These are phyloP conservation scores for Rhodosporidiobolus sp. DNA, from an alignment of 768 basidiomycete species.

Conservation along the genomic window DNA sequence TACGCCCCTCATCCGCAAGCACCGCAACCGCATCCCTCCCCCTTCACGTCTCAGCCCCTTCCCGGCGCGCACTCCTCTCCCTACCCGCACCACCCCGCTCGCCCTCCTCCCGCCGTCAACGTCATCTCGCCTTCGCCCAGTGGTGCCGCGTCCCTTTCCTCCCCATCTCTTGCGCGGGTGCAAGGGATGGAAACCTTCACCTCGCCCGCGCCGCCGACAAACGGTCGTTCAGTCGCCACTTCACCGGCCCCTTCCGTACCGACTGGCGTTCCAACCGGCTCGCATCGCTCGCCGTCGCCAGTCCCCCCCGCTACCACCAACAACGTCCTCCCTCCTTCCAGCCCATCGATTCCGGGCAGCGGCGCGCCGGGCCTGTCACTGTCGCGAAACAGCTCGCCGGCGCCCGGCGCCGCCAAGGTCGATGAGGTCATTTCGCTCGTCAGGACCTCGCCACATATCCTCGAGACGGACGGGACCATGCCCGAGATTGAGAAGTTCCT, in stretches of 20 bases:
- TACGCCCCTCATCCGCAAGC: neutral
- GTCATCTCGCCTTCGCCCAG: neutral
- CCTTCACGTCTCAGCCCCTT: neutral
- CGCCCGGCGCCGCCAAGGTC: neutral
- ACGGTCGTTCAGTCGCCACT: neutral
- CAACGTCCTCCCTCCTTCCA: neutral
- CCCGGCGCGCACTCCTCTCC: neutral
- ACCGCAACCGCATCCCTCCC: neutral
- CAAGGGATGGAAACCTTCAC: slow-evolving; percentile 1
- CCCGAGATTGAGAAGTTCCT: slow-evolving; percentile 32
- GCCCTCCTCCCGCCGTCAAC: slow-evolving; percentile 2
- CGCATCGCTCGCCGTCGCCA: slow-evolving; percentile 7
- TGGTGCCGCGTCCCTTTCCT: neutral
- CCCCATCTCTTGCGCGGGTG: slow-evolving; percentile 14
- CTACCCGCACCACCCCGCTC: neutral
- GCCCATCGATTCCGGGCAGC: neutral
- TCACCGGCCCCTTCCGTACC: neutral
- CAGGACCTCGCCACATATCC: slow-evolving; percentile 15
- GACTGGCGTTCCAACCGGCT: neutral
- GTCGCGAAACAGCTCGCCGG: slow-evolving; percentile 26
- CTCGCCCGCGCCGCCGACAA: neutral
- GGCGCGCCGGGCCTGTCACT: neutral
- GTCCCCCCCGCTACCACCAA: neutral
- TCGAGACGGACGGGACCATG: slow-evolving; percentile 24
- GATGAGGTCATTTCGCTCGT: slow-evolving; percentile 30